Evolutionary conservation across 2,329 filamentous ascomycete genomes (phyloP).

Genomic region (Ambrosiella beaveri): DNA sequence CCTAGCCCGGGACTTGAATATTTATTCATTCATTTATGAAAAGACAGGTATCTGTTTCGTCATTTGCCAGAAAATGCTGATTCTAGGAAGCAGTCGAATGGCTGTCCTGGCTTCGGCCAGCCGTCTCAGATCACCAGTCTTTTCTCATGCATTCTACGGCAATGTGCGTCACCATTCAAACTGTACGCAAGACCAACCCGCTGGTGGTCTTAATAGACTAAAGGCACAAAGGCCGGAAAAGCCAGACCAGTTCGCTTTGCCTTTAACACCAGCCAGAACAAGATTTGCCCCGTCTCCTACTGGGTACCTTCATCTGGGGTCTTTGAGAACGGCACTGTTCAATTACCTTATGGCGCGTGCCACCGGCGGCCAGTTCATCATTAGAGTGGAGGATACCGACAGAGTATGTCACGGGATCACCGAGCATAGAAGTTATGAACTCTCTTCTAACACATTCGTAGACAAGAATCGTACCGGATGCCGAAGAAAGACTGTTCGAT

Average conservation of each 20-base stretch:
- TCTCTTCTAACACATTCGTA: constrained; percentile 20
- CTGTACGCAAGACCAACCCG: background rate
- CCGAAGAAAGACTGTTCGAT: constrained; percentile 58
- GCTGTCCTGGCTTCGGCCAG: background rate
- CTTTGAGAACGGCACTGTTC: constrained; percentile 81
- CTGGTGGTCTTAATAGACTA: constrained; percentile 6
- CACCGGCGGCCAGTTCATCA: constrained; percentile 75
- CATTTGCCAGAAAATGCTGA: background rate
- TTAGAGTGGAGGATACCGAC: constrained; percentile 91
- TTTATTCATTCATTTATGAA: too few species aligned
- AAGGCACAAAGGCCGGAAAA: background rate
- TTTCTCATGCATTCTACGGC: constrained; percentile 4
- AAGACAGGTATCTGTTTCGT: background rate
- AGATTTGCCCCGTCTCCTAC: constrained; percentile 94
- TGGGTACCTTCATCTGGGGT: constrained; percentile 82
- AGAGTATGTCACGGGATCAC: constrained; percentile 36
- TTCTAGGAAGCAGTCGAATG: constrained; percentile 1
- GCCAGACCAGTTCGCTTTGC: constrained; percentile 22
- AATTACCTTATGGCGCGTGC: constrained; percentile 82
- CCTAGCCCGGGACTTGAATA: background rate
- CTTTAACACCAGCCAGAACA: constrained; percentile 34
- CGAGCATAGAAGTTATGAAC: background rate
- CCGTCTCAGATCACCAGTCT: background rate
- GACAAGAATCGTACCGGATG: constrained; percentile 66
- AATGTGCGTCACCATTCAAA: background rate